Conservation (phyloP, 2,329 filamentous ascomycete genomes). For the Sclerotinia sclerotiorum region DNA sequence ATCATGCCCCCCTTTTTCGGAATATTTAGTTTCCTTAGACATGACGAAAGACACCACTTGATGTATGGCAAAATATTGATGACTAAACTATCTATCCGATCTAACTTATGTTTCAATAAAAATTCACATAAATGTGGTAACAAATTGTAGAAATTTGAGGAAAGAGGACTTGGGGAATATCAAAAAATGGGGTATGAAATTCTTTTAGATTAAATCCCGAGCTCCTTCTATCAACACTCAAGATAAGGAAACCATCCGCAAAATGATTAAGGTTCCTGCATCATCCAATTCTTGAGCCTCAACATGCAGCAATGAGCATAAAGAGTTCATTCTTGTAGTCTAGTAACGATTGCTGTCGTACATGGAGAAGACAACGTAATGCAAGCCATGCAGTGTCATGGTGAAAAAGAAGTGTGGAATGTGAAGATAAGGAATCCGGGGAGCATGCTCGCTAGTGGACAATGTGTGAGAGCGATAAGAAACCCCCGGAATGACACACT, state of each 20-base stretch:
- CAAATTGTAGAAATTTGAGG: background rate
- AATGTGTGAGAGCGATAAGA: conserved; percentile 1
- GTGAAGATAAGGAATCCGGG: conserved; percentile 20
- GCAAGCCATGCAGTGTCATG: background rate
- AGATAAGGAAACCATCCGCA: conserved; percentile 6
- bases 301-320: background rate
- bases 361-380: background rate
- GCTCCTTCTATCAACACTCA: background rate
- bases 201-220: conserved; percentile 9
- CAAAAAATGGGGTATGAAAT: conserved; percentile 11
- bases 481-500: background rate
- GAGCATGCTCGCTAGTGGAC: conserved; percentile 15
- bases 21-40: background rate
- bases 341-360: background rate
- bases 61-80: background rate
- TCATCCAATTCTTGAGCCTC: conserved; percentile 5
- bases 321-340: background rate
- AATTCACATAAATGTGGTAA: background rate
- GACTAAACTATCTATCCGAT: background rate
- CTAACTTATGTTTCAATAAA: background rate
- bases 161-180: background rate
- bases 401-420: conserved; percentile 3
- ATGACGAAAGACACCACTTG: background rate
- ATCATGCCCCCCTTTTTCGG: conserved; percentile 3
- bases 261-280: background rate